Base-by-base conservation (phyloP, 805 yeast species). In the Grigorovia jiainica region DNA sequence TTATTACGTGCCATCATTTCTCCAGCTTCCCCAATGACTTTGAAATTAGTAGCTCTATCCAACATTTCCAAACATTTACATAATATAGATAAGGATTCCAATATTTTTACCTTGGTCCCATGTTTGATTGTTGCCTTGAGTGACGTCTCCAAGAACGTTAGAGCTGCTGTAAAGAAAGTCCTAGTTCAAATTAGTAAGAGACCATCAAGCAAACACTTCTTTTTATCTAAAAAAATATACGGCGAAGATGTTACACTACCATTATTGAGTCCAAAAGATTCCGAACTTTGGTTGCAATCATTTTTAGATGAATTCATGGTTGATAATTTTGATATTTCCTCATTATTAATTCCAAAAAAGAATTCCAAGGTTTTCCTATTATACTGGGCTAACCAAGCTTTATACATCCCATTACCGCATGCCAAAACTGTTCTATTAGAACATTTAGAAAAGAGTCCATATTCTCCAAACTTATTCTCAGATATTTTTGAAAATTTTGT, bases 341-440 rank as follows among this genome's bases (percentile, higher is more conserved):
- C 62, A 47, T 59, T 71, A 23, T 52, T 73, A 4, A 65, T 68
- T 34, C 67, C 65, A 20, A 79, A 79, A 55, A 75, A 72, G 51
- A 77, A 73, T 34, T 81, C 80, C 13, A 72, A 74, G 43, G 63
- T 81, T 5, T 67, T 73, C 36, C 59, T 79, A 41, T 73, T 87
- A 0, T 83, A 79, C 49, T 68, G 86, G 52, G 75, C 82, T 16
- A 77, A 81, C 43, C 92, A 87, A 59, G 82, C 85, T 53, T 57
- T 66, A 31, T 50, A 64, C 7, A 64, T 71, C 19, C 61, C 75
- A 7, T 48, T 78, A 19, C 80, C 83, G 18, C 70, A 63, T 17
- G 67, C 85, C 18, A 83, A 87, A 54, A 60, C 66, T 34, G 63
- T 67, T 23, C 63, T 80, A 3, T 55, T 80, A 44, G 53, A 60